These are phyloP conservation scores for Vigna unguiculata DNA, from an alignment of 306 rosid species.

Conservation along the genomic window DNA sequence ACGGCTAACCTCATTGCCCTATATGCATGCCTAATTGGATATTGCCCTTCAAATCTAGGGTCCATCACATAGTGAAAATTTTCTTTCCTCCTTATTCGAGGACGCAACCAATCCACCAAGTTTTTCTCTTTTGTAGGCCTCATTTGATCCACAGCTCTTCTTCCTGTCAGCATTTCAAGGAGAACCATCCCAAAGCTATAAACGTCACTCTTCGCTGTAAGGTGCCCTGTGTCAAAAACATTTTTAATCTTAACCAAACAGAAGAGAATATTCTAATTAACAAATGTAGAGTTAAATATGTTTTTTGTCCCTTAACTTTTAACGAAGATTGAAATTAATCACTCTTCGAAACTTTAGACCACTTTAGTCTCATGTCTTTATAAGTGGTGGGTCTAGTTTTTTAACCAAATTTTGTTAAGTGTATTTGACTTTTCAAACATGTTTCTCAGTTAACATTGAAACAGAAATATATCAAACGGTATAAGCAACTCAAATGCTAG, in stretches of 20 bases:
- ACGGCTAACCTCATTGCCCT: conserved; percentile 52
- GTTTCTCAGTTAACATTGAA: no score
- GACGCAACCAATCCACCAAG: conserved; percentile 67
- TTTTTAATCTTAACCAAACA: not conserved
- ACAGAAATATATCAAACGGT: no score
- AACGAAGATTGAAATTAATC: no score
- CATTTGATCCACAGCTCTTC: conserved; percentile 55
- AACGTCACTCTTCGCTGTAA: conserved; percentile 67
- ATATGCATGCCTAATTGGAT: conserved; percentile 50
- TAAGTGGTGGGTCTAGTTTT: no score
- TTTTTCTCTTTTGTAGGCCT: conserved; percentile 41
- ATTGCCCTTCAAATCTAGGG: conserved; percentile 59
- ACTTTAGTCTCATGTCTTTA: no score
- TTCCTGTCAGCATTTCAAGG: conserved; percentile 68
- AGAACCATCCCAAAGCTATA: conserved; percentile 78
- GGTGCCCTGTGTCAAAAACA: conserved; percentile 59
- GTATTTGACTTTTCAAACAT: no score
- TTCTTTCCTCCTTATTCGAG: conserved; percentile 26
- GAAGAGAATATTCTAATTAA: no score
- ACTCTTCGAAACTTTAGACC: no score
- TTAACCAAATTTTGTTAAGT: no score
- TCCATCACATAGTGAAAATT: conserved; percentile 41
- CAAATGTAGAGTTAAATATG: no score
- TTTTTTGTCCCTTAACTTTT: no score
- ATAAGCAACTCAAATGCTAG: no score